phyloP scores from a whole-genome alignment of 2,329 filamentous ascomycete species.

The Aspergillus puulaauensis region DNA sequence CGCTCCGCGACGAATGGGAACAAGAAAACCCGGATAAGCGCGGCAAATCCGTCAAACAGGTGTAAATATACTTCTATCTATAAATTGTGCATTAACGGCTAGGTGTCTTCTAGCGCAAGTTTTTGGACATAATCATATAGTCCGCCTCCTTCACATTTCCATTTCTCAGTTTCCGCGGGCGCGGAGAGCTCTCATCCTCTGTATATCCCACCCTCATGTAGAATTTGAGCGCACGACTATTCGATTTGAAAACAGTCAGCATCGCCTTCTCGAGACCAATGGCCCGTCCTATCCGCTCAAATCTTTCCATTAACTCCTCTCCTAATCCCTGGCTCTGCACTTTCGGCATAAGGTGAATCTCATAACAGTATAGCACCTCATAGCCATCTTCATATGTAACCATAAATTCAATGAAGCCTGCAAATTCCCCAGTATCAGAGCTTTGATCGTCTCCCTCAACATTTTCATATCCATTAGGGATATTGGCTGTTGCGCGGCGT shows the following conservation, averaged over 20 bases:
- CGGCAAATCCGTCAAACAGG: conserved; percentile 83
- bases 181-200: conserved; percentile 54
- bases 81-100: not conserved
- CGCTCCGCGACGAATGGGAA: conserved; percentile 91
- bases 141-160: conserved; percentile 50
- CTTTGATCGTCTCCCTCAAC: not conserved
- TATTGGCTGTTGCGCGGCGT: not conserved
- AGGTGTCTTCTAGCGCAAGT: conserved; percentile 18
- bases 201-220: conserved; percentile 53
- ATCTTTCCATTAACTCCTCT: conserved; percentile 47
- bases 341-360: conserved; percentile 53
- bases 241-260: conserved; percentile 60
- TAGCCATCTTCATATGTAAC: conserved; percentile 55
- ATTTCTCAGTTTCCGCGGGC: conserved; percentile 49
- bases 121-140: conserved; percentile 56
- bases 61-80: conserved; percentile 50
- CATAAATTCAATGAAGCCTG: conserved; percentile 56
- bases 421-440: conserved; percentile 15
- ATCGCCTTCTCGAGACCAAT: conserved; percentile 56
- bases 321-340: conserved; percentile 54
- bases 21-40: conserved; percentile 84
- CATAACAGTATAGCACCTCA: conserved; percentile 64
- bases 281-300: conserved; percentile 48
- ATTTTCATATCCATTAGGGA: not conserved
- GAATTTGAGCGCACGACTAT: conserved; percentile 47